A percentile compares a stretch with the other conserved stretches of the same genome.
These are phyloP conservation scores for Debaryomyces tyrocola DNA, from an alignment of 805 yeast genomes.

Conservation along the genomic window DNA sequence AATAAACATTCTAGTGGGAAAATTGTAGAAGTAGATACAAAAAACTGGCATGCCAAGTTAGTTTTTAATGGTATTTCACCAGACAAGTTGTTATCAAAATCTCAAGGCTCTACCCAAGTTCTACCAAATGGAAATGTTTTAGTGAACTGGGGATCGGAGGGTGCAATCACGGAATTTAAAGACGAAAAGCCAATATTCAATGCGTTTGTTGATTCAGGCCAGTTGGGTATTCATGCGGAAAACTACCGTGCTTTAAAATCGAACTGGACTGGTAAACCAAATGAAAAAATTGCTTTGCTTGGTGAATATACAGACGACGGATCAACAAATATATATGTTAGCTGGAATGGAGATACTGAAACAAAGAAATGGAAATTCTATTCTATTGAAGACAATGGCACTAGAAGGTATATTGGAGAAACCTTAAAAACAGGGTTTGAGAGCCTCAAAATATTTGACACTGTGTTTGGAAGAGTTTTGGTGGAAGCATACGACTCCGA, in stretches of 20 bases:
- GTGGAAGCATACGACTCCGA: slow-evolving; percentile 7
- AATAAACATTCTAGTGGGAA: slow-evolving; percentile 30
- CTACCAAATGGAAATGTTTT: slow-evolving; percentile 32
- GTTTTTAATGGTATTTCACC: slow-evolving; percentile 24
- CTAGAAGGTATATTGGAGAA: slow-evolving; percentile 14
- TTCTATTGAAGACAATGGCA: slow-evolving; percentile 10
- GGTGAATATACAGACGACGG: slow-evolving; percentile 15
- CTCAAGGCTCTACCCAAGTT: slow-evolving; percentile 34
- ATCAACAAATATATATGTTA: slow-evolving; percentile 23
- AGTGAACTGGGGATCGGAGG: slow-evolving; percentile 40
- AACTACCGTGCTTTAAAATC: slow-evolving; percentile 37
- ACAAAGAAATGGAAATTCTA: slow-evolving; percentile 30
- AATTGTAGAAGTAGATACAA: slow-evolving; percentile 30
- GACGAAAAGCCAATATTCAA: slow-evolving; percentile 28
- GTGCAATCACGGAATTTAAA: slow-evolving; percentile 36
- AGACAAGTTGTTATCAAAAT: slow-evolving; percentile 21
- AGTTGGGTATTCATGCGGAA: slow-evolving; percentile 21
- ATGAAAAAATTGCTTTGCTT: slow-evolving; percentile 29
- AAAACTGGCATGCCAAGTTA: slow-evolving; percentile 24
- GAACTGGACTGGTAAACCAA: slow-evolving; percentile 34
- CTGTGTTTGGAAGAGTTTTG: neutral
- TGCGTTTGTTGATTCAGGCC: slow-evolving; percentile 31
- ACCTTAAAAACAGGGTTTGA: slow-evolving; percentile 28
- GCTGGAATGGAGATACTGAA: slow-evolving; percentile 41
- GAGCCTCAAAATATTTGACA: slow-evolving; percentile 12